Percentiles rank a stretch among this genome's conserved stretches.
Conservation (phyloP, 192 early-diverging fungal species). For the Entomortierella lignicola region DNA sequence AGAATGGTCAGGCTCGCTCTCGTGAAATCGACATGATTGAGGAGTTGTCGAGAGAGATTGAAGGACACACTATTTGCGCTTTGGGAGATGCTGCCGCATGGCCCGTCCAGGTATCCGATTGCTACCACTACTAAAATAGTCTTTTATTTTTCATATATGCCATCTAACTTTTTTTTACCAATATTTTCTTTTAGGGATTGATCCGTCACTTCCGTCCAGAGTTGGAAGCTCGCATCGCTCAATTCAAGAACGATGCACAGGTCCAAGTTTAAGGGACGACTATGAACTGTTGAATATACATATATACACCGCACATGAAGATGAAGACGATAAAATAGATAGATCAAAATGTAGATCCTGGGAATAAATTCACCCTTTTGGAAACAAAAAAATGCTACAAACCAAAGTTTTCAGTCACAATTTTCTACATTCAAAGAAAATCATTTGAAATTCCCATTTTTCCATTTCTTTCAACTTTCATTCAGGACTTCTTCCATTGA, state of each 20-base stretch:
- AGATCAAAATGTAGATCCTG: too few relatives aligned
- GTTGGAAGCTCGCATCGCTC: conserved; percentile 73
- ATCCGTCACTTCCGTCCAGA: conserved; percentile 94
- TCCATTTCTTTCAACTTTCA: neutral
- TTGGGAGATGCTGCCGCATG: conserved; percentile 98
- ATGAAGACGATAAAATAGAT: neutral
- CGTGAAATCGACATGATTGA: conserved; percentile 97
- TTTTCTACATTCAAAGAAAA: too few relatives aligned
- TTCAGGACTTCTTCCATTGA: neutral
- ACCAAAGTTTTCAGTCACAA: neutral
- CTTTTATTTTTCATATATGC: conserved; percentile 18
- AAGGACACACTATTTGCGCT: conserved; percentile 99
- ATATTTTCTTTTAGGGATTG: conserved; percentile 63
- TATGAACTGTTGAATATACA: neutral
- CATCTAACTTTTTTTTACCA: neutral
- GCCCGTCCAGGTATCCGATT: conserved; percentile 76
- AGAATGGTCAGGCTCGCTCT: conserved; percentile 80
- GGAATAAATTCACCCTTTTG: too few relatives aligned
- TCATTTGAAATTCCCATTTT: too few relatives aligned
- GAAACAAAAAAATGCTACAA: too few relatives aligned
- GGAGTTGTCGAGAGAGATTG: conserved; percentile 96
- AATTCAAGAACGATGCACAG: conserved; percentile 43
- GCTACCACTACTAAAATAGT: neutral
- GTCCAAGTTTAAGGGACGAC: conserved; percentile 6
- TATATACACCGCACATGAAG: neutral